Evolutionary conservation across 306 rosid genomes (phyloP), one percentile per base, ranked within the genome.

Genomic region (Herpetospermum pedunculosum): DNA sequence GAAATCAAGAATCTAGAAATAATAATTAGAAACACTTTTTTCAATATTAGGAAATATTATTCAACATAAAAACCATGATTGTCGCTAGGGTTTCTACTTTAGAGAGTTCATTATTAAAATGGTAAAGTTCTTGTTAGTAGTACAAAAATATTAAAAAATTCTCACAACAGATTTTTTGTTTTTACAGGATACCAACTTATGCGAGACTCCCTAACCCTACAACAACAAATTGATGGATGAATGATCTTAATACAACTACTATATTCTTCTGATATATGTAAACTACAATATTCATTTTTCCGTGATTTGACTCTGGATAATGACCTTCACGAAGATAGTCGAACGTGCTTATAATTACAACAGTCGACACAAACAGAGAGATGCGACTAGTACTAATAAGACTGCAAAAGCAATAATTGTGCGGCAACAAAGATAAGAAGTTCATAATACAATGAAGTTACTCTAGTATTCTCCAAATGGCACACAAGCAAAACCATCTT

Each of bases 401-500:
- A 46, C 74, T 70, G 21, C 43, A 28, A 70, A 29, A 46, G 57
- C 57, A 26, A 41, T 46, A 29, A 70, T 26, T 46, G 26, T 28
- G 74, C 25, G 47, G 43, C 40, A 25, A 44, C 47, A 65, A 8
- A 44, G 37, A 44, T 26, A 14, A 6, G 25, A 25, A 46, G 41
- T 35, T 35, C 47, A 35, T 21, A n/a, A 32, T 63, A 63, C 46
- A 35, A 18, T n/a, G 8, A 63, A 47, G 74, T 32, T 46, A 7
- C 52, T 68, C 73, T 23, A 67, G 35, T 40, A 23, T 40, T 67
- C 49, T 64, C 73, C 52, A 67, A 67, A 67, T 67, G 52, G 53
- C 32, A 67, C 73, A 67, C 73, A 43, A 41, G 37, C 50, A 41
- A 41, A 67, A 67, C 53, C 53, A 65, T 65, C 32, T 37, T 64